Conservation (phyloP, 106 monocot genomes). For the Acorus gramineus region DNA sequence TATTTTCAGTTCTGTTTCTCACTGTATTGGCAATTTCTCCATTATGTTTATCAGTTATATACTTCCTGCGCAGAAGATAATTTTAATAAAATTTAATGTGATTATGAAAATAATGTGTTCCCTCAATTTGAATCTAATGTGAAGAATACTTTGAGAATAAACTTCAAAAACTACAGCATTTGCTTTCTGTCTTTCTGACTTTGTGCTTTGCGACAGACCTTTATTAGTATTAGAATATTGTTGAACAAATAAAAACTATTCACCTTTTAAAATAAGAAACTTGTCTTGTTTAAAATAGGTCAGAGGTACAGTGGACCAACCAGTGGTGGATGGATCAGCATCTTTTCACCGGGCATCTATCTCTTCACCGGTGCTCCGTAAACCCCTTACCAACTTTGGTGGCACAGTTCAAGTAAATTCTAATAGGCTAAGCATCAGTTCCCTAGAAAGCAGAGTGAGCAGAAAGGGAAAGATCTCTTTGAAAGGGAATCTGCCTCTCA, state of each 20-base stretch:
- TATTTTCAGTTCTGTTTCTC: constrained; percentile 2
- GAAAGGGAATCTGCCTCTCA: constrained; percentile 93
- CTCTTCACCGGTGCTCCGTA: constrained; percentile 77
- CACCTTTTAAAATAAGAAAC: not conserved
- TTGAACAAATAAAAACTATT: no score
- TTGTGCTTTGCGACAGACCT: no score
- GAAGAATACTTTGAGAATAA: no score
- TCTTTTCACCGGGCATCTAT: constrained; percentile 84
- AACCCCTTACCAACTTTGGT: constrained; percentile 85
- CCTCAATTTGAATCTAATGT: no score
- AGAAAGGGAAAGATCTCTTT: constrained; percentile 78
- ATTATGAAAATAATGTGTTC: no score
- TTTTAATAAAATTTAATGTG: no score
- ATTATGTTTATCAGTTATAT: no score
- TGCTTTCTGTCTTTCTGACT: no score
- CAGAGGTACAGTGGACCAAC: constrained; percentile 84
- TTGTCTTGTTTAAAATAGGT: constrained; percentile 38
- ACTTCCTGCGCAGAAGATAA: no score
- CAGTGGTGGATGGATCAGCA: constrained; percentile 94
- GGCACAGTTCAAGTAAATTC: constrained; percentile 69
- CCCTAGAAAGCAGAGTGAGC: constrained; percentile 87
- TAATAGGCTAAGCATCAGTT: constrained; percentile 76
- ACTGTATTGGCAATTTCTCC: not conserved
- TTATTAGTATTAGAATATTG: no score
- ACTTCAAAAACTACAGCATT: no score